Evolutionary conservation across 306 rosid genomes (phyloP), one percentile per base, ranked within the genome.

Genomic region (Corylus heterophylla): DNA sequence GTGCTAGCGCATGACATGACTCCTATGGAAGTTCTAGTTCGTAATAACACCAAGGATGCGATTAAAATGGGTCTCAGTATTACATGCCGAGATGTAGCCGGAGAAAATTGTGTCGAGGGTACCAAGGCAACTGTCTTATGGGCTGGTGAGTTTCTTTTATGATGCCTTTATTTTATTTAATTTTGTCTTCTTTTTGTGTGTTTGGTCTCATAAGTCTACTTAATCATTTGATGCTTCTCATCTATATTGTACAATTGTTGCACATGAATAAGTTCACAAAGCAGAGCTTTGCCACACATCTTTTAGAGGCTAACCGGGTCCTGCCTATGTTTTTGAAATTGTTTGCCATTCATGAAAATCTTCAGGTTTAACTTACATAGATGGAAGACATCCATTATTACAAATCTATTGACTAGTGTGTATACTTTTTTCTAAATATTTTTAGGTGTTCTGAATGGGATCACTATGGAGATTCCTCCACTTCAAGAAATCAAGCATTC

Each of bases 31-130:
- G 99, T 93, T 71, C 74, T 88, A 76, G 98, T 93, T 76, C 97
- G 97, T 29, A 95, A 95, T 74, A 95, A 95, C 84, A 91, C 99
- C 0, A 95, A 87, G 86, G 99, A 95, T 78, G 73, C 78, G 85
- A 93, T 95, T 84, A 91, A 83, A 83, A 88, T 93, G 92, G 91
- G 82, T 76, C 98, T 95, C 51, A 88, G 89, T 71, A 86, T 95
- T 71, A 86, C 90, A 9, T 91, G 98, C 84, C 88, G 98, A 83
- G 99, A 95, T 82, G 98, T 95, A 54, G 94, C 99, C 70, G 98
- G 99, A 71, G 94, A 93, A 78, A 93, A 90, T 55, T 93, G 98
- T 54, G 82, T 96, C 14, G 99, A 93, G 79, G 89, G 92, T 55
- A 77, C 88, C 59, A 93, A 91, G 84, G 92, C 97, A 72, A 93